These are phyloP conservation scores for Haberlea rhodopensis DNA, from an alignment of 257 asterid genomes.

Conservation along the genomic window DNA sequence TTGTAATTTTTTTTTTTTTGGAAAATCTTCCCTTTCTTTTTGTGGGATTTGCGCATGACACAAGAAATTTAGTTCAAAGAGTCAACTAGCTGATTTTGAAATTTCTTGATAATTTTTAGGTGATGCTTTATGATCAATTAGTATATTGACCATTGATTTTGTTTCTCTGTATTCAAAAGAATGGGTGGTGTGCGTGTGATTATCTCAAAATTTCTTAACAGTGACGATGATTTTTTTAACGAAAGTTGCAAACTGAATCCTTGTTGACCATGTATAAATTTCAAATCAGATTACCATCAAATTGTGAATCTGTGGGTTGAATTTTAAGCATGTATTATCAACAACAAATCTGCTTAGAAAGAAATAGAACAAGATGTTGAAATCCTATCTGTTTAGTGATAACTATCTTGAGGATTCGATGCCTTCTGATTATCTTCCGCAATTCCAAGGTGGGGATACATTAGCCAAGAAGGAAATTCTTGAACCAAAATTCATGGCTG, in stretches of 20 bases:
- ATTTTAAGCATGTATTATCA: background rate
- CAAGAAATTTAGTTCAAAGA: conserved; percentile 13
- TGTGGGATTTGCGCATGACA: background rate
- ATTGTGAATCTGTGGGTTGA: background rate
- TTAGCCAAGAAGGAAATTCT: conserved; percentile 13
- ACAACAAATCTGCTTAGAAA: background rate
- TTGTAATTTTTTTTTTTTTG: conserved; percentile 1
- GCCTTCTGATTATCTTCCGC: conserved; percentile 22
- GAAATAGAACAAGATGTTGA: background rate
- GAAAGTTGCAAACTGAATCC: background rate
- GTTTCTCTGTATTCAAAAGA: background rate
- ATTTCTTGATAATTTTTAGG: conserved; percentile 20
- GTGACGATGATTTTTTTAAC: background rate
- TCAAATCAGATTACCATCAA: background rate
- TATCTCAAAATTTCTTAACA: background rate
- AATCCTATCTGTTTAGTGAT: background rate
- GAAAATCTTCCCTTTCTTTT: background rate
- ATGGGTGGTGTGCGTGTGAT: background rate
- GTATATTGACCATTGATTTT: background rate
- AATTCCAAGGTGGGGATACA: conserved; percentile 18
- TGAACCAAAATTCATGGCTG: conserved; percentile 41
- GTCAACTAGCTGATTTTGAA: background rate
- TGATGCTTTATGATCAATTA: background rate
- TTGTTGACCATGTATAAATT: background rate
- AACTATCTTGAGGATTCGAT: conserved; percentile 20